Evolutionary conservation across 129 eudicot species (phyloP).

Genomic region (Tanacetum coccineum): DNA sequence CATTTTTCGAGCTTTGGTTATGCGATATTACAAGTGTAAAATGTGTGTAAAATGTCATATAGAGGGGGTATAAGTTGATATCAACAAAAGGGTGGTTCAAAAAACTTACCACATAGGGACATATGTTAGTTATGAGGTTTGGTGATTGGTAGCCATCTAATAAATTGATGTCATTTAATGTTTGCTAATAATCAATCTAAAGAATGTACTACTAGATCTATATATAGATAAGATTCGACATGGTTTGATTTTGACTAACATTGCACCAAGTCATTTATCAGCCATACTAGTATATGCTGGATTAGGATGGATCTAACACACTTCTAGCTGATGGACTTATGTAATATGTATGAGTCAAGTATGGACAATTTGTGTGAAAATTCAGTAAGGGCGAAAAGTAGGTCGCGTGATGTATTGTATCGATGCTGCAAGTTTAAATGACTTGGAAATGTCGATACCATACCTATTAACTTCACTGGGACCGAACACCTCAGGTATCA

Average conservation of each 20-base stretch:
- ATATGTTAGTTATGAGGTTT: slow-evolving; percentile 17
- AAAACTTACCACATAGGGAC: not conserved
- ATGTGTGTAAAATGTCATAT: not conserved
- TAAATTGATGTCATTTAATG: slow-evolving; percentile 12
- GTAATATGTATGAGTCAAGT: too few species aligned
- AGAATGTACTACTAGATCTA: not conserved
- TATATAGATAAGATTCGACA: not conserved
- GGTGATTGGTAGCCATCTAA: slow-evolving; percentile 14
- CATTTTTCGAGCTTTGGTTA: not conserved
- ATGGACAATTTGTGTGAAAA: too few species aligned
- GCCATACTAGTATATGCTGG: too few species aligned
- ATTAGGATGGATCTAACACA: too few species aligned
- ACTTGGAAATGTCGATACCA: too few species aligned
- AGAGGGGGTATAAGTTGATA: slow-evolving; percentile 2
- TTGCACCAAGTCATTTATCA: too few species aligned
- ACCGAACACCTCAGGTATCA: too few species aligned
- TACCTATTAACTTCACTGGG: too few species aligned
- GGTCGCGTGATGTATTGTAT: too few species aligned
- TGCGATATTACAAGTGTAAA: not conserved
- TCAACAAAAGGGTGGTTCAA: slow-evolving; percentile 3
- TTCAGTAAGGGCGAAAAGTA: too few species aligned
- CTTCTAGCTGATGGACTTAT: too few species aligned
- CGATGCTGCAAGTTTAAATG: too few species aligned
- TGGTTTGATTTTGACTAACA: not conserved
- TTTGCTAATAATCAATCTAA: not conserved